phyloP scores from a whole-genome alignment of 73 alveolate genomes.

The Paraurostyla sp. region DNA sequence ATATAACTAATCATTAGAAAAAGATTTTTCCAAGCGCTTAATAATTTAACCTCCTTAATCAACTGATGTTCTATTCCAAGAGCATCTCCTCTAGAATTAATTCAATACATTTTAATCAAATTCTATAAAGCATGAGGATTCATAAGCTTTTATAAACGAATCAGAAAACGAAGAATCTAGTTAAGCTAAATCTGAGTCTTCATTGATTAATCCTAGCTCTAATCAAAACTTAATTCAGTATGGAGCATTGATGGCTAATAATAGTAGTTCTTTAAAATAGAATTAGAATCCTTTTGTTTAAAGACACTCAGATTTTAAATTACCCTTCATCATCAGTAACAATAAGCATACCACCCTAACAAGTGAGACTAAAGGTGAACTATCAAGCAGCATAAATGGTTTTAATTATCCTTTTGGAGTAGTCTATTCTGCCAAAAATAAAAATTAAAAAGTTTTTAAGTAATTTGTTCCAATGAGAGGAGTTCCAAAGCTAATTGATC shows the following conservation, averaged over 20 bases:
- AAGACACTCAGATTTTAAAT: too few relatives aligned
- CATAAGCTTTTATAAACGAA: not conserved
- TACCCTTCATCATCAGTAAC: too few relatives aligned
- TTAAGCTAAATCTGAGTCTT: too few relatives aligned
- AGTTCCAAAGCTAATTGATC: constrained; percentile 13
- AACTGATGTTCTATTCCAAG: not conserved
- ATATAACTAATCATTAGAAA: not conserved
- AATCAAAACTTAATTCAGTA: too few relatives aligned
- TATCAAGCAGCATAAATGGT: not conserved
- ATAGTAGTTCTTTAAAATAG: too few relatives aligned
- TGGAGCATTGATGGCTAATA: too few relatives aligned
- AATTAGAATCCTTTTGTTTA: too few relatives aligned
- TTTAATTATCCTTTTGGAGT: constrained; percentile 18
- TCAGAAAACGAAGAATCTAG: too few relatives aligned
- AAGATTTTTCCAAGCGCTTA: not conserved
- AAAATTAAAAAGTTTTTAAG: not conserved
- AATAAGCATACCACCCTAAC: too few relatives aligned
- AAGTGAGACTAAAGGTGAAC: not conserved
- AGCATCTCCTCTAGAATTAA: not conserved
- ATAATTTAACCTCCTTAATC: constrained; percentile 18
- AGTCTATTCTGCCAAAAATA: constrained; percentile 21
- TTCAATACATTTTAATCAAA: not conserved
- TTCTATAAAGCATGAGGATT: not conserved
- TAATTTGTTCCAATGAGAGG: constrained; percentile 42
- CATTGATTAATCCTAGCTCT: too few relatives aligned